Base-by-base conservation (phyloP, 129 eudicot species). In the Flaveria brownii region DNA sequence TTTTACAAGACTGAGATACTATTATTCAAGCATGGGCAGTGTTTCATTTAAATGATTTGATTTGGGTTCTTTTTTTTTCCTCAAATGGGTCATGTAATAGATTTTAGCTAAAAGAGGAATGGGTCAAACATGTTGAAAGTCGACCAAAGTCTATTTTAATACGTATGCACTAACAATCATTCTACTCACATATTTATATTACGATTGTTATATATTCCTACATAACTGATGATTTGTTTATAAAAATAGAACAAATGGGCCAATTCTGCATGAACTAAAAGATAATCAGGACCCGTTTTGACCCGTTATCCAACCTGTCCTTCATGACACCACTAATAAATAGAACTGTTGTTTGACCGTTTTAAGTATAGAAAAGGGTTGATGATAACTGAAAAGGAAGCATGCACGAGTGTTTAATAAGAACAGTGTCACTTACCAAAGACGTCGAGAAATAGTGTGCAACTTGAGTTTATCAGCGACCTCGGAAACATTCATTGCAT, bases 401-500 rank as follows among this genome's bases (percentile, higher is more conserved):
- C 2, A 22, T 22, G 49, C 73, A 47, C 42, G 50, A 28, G 66
- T 26, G 28, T 73, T 78, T 14, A 25, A 25, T 20, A 52, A 55
- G 68, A 68, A 45, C 26, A 57, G 45, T 62, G 25, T n/a, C 30
- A 70, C 11, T 74, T 78, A 85, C 86, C 88, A 82, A 45, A n/a
- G 52, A 46, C 47, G 74, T 33, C 47, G 71, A 43, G 70, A 78
- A 65, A 85, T 68, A 43, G 77, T 68, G 71, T 82, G 86, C 71
- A 85, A 64, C 17, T 78, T 75, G 36, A 85, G 89, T 45, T 82
- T 85, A 13, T 82, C 68, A 39, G 85, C 86, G 9, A 82, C 82
- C 82, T 85, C 84, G 2, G 89, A 76, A 47, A 75, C 82, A 59
- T 56, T 52, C 86, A 82, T 85, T 54, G 88, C 86, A 70, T 76